These are phyloP conservation scores for Chimonanthus praecox DNA, from an alignment of 164 flowering plant genomes.

Conservation along the genomic window DNA sequence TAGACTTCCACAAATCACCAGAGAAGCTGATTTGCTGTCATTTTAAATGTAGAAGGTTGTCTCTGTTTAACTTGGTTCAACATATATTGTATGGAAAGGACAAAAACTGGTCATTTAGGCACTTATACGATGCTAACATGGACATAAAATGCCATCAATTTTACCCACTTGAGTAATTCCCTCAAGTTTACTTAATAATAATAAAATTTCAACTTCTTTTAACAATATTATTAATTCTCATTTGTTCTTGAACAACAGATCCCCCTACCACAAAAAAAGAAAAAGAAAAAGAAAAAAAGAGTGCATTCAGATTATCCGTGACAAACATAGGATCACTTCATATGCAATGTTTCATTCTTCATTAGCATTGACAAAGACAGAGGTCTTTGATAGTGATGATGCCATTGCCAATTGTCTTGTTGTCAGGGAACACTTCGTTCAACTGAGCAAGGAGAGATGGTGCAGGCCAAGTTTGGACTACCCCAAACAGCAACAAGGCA, in stretches of 20 bases:
- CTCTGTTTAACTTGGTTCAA: background rate
- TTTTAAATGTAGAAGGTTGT: background rate
- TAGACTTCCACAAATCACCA: background rate
- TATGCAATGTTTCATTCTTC: background rate
- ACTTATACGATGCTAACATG: too few relatives aligned
- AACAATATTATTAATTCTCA: too few relatives aligned
- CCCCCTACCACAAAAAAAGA: too few relatives aligned
- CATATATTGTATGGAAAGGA: background rate
- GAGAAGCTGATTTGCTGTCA: background rate
- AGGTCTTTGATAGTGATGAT: background rate
- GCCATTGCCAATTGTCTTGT: constrained; percentile 8
- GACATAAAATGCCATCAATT: too few relatives aligned
- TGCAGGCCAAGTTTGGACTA: constrained; percentile 87
- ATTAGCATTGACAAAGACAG: background rate
- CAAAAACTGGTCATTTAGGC: too few relatives aligned
- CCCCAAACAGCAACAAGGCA: constrained; percentile 83
- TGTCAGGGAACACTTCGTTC: constrained; percentile 85
- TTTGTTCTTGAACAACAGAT: too few relatives aligned
- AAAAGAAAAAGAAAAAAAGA: too few relatives aligned
- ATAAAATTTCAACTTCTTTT: too few relatives aligned
- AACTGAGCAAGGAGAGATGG: constrained; percentile 99
- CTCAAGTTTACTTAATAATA: too few relatives aligned
- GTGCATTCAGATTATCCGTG: too few relatives aligned
- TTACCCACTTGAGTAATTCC: too few relatives aligned
- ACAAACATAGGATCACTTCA: too few relatives aligned